These are phyloP conservation scores for Kodamaea jinghongensis DNA, from an alignment of 805 yeast genomes.

Conservation along the genomic window DNA sequence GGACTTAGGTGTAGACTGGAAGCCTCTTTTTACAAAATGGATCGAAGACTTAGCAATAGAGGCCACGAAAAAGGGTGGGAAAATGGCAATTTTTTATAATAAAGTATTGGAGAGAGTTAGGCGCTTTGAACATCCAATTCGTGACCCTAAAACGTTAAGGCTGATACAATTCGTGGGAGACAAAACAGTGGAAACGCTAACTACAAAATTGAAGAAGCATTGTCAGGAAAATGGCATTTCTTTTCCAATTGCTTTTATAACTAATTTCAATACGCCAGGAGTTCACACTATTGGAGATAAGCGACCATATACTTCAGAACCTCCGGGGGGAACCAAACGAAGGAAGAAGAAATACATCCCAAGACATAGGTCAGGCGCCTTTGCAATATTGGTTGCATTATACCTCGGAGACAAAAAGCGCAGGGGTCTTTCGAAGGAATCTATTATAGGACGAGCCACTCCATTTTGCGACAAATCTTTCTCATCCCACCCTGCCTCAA, in stretches of 20 bases:
- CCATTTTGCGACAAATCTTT: constrained; percentile 59
- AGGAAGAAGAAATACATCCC: constrained; percentile 58
- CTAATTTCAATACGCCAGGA: not conserved
- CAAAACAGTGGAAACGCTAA: constrained; percentile 54
- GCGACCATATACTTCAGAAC: constrained; percentile 1
- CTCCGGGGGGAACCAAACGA: constrained; percentile 9
- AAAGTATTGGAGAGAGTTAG: constrained; percentile 56
- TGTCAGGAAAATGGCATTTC: constrained; percentile 53
- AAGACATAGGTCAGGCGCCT: constrained; percentile 73
- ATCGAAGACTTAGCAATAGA: constrained; percentile 50
- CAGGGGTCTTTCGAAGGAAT: constrained; percentile 63
- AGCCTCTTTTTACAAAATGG: constrained; percentile 55
- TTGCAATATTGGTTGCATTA: constrained; percentile 70
- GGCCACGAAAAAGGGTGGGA: constrained; percentile 49
- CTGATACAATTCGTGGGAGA: constrained; percentile 71
- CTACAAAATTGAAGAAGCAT: constrained; percentile 45
- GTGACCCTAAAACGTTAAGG: constrained; percentile 55
- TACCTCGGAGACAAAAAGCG: constrained; percentile 45
- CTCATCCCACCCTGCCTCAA: constrained; percentile 54
- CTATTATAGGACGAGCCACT: constrained; percentile 52
- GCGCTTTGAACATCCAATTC: constrained; percentile 42
- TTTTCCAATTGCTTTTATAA: constrained; percentile 40
- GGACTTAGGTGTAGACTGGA: constrained; percentile 34
- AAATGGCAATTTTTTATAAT: constrained; percentile 49
- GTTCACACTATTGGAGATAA: not conserved